Conservation (phyloP, 2,329 filamentous ascomycete genomes). For the Tetracladium maxilliforme region DNA sequence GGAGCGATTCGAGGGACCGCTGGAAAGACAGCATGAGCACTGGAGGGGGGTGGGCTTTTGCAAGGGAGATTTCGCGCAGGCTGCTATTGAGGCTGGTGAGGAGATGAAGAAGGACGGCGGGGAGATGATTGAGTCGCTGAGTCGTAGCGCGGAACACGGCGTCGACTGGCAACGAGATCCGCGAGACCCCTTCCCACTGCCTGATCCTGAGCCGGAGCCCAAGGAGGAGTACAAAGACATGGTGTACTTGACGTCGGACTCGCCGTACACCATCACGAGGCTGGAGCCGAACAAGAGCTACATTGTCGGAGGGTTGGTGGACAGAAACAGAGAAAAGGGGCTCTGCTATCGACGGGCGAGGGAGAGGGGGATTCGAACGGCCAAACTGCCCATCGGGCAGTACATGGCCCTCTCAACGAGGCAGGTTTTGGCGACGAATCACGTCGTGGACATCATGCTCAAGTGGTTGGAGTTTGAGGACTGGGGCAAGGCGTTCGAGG, state of each 20-base stretch:
- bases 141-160: no score
- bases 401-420: conserved; percentile 85
- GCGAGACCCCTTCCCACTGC: no score
- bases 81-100: conserved; percentile 48
- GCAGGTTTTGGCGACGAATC: conserved; percentile 81
- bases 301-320: conserved; percentile 85
- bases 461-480: conserved; percentile 81
- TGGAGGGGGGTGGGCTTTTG: conserved; percentile 72
- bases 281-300: conserved; percentile 84
- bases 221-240: conserved; percentile 20
- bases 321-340: conserved; percentile 92
- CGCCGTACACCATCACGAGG: conserved; percentile 66
- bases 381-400: conserved; percentile 86
- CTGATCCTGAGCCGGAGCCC: background rate
- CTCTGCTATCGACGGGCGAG: conserved; percentile 76
- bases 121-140: conserved; percentile 42
- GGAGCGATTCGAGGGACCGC: conserved; percentile 63
- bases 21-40: conserved; percentile 54
- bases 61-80: conserved; percentile 58
- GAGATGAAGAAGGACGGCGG: conserved; percentile 50
- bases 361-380: conserved; percentile 66
- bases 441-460: conserved; percentile 94
- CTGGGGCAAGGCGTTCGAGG: conserved; percentile 81
- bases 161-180: no score
- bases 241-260: conserved; percentile 85